Conservation (phyloP, 1,284 basidiomycete genomes). For the Cutaneotrichosporon mucoides region DNA sequence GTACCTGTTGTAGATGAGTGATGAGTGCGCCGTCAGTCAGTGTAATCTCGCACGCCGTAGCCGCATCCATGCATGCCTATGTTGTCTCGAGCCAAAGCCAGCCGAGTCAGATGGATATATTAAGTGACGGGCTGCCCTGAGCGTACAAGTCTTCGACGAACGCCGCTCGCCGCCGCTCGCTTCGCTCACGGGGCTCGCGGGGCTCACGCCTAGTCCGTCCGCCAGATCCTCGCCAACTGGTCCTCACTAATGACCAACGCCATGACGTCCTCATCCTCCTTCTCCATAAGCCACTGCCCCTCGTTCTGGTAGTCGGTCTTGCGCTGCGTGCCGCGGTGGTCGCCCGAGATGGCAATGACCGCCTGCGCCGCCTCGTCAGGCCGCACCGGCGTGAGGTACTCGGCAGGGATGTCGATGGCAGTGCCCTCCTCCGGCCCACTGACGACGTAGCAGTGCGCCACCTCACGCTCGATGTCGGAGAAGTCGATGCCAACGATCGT, state of each 20-base stretch:
- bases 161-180: no score
- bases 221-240: constrained; percentile 40
- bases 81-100: no score
- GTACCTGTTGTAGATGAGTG: no score
- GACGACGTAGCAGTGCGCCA: constrained; percentile 8
- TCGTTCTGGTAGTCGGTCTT: constrained; percentile 36
- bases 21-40: no score
- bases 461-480: constrained; percentile 13
- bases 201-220: constrained; percentile 4
- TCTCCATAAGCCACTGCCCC: constrained; percentile 46
- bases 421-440: constrained; percentile 28
- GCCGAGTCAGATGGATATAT: no score
- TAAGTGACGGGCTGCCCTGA: no score
- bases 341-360: constrained; percentile 34
- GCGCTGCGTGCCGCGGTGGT: constrained; percentile 34
- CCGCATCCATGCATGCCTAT: no score
- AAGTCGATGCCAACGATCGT: constrained; percentile 34
- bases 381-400: constrained; percentile 35
- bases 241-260: constrained; percentile 33
- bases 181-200: neutral
- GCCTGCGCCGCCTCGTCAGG: constrained; percentile 38
- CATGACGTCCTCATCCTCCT: constrained; percentile 28
- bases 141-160: no score
- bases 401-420: constrained; percentile 34
- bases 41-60: no score